A percentile compares a stretch with the other conserved stretches of the same genome.
phyloP scores from a whole-genome alignment of 805 yeast species.

The Ogataea populi-albae region DNA sequence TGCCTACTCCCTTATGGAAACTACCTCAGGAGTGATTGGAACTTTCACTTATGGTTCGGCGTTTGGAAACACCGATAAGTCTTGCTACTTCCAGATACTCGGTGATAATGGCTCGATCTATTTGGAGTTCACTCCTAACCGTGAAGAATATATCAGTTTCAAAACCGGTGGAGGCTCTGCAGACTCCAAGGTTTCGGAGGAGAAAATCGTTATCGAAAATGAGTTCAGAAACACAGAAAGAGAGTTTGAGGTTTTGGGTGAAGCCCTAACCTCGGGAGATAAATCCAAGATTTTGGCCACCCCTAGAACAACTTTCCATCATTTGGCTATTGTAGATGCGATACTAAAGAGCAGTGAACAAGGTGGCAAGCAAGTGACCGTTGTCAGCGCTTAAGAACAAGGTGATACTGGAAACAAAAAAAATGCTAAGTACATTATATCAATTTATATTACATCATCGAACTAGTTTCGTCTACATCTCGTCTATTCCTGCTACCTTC shows the following conservation, averaged over 20 bases:
- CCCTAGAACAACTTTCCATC: constrained; percentile 88
- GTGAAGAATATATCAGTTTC: constrained; percentile 37
- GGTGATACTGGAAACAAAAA: too few relatives aligned
- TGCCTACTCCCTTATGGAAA: constrained; percentile 64
- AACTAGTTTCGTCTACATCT: too few relatives aligned
- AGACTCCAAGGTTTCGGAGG: constrained; percentile 43
- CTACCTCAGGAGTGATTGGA: constrained; percentile 65
- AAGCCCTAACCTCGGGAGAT: constrained; percentile 28
- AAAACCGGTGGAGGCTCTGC: constrained; percentile 52
- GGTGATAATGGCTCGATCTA: constrained; percentile 77
- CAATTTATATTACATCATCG: too few relatives aligned
- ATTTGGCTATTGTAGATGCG: constrained; percentile 86
- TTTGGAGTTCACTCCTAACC: constrained; percentile 60
- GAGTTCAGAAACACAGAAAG: constrained; percentile 39
- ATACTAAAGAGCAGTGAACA: constrained; percentile 65
- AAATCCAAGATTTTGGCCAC: constrained; percentile 31
- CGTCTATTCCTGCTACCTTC: not conserved
- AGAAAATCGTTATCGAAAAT: constrained; percentile 40
- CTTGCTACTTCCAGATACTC: constrained; percentile 62
- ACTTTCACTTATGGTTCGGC: constrained; percentile 86
- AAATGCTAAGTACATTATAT: too few relatives aligned
- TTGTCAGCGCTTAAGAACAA: constrained; percentile 29
- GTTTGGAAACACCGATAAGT: constrained; percentile 76
- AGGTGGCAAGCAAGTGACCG: constrained; percentile 37
- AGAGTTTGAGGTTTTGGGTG: constrained; percentile 49